Evolutionary conservation across 2,329 filamentous ascomycete species (phyloP).

Genomic region (Colletotrichum lindemuthianum): DNA sequence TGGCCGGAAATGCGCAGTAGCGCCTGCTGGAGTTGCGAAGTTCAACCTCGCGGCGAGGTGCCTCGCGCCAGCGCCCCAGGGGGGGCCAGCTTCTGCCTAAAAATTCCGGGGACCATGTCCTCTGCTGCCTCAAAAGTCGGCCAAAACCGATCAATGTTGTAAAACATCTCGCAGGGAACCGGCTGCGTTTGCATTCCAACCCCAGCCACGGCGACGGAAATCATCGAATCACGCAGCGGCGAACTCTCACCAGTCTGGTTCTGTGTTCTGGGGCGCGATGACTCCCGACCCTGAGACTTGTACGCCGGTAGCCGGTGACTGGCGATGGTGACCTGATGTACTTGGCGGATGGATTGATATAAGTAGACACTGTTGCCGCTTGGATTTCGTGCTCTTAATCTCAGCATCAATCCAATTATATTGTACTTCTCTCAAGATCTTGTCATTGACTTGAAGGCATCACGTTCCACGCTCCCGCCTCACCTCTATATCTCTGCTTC

Average conservation of each 20-base stretch:
- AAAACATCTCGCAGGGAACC: constrained; percentile 5
- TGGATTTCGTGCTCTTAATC: too few relatives aligned
- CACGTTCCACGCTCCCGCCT: neutral
- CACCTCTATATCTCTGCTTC: neutral
- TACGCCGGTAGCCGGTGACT: too few relatives aligned
- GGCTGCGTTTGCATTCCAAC: constrained; percentile 5
- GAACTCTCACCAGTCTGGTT: neutral
- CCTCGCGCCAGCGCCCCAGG: neutral
- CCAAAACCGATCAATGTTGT: neutral
- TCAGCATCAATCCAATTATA: neutral
- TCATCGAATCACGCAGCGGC: neutral
- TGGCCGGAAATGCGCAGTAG: neutral
- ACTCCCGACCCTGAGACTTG: constrained; percentile 2
- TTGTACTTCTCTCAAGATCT: neutral
- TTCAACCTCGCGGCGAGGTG: too few relatives aligned
- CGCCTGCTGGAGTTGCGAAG: too few relatives aligned
- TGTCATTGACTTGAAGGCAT: too few relatives aligned
- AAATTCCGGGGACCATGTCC: neutral
- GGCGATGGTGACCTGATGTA: too few relatives aligned
- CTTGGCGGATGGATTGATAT: too few relatives aligned
- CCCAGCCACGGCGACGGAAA: neutral
- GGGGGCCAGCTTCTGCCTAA: constrained; percentile 15
- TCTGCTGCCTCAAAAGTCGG: neutral
- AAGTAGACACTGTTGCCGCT: too few relatives aligned
- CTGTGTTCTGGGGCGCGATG: constrained; percentile 1